Percentiles rank a stretch among this genome's conserved stretches.
These are phyloP conservation scores for Auricularia heimuer DNA, from an alignment of 768 basidiomycete species.

Conservation along the genomic window DNA sequence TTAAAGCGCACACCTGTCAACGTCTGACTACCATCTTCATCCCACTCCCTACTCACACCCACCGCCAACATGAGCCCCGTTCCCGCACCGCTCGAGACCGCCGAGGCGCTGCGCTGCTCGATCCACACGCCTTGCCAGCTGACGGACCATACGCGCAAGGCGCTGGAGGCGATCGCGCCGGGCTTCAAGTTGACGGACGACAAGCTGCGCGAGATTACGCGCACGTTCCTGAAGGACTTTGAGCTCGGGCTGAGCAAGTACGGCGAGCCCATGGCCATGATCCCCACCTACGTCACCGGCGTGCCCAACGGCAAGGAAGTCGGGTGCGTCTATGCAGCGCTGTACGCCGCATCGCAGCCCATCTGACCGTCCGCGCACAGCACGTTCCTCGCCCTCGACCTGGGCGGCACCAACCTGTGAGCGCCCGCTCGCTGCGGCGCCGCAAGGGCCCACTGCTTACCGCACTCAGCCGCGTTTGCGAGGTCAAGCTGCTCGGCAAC, in stretches of 20 bases:
- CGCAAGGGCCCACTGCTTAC: constrained; percentile 6
- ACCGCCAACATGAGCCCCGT: not conserved
- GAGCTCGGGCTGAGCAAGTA: constrained; percentile 61
- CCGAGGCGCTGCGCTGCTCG: not conserved
- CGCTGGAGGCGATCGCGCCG: constrained; percentile 56
- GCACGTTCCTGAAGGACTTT: constrained; percentile 75
- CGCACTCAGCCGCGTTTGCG: constrained; percentile 73
- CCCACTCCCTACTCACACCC: not conserved
- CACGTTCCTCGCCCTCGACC: constrained; percentile 91
- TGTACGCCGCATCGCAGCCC: not conserved
- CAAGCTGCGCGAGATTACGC: constrained; percentile 57
- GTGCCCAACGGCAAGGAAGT: constrained; percentile 91
- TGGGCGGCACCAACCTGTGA: constrained; percentile 96
- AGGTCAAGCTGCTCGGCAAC: constrained; percentile 84
- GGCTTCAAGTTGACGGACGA: constrained; percentile 62
- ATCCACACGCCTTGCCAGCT: not conserved
- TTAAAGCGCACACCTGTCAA: not conserved
- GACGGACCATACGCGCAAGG: constrained; percentile 24
- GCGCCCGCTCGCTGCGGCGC: constrained; percentile 15
- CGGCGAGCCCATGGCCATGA: constrained; percentile 85
- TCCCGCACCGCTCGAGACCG: not conserved
- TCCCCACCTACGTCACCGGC: constrained; percentile 92
- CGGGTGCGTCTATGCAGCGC: constrained; percentile 45
- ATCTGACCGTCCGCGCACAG: constrained; percentile 29
- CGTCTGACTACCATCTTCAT: not conserved